These are phyloP conservation scores for Poronia punctata DNA, from an alignment of 495 filamentous ascomycete genomes.

Conservation along the genomic window DNA sequence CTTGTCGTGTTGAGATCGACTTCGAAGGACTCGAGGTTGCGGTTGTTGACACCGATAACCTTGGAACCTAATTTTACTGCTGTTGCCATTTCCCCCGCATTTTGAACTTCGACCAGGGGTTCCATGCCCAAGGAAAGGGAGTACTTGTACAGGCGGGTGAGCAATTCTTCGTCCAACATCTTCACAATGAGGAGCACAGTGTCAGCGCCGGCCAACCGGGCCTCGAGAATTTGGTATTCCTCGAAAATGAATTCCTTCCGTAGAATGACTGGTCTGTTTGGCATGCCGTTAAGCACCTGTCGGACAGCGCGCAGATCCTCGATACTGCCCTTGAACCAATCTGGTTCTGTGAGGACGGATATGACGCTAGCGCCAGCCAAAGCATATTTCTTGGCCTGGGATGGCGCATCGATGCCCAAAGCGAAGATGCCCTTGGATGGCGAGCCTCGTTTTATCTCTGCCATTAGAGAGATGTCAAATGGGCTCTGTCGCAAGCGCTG, in stretches of 20 bases:
- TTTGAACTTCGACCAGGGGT: constrained; percentile 95
- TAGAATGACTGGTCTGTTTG: constrained; percentile 83
- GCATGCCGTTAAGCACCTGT: constrained; percentile 79
- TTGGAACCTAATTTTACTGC: constrained; percentile 83
- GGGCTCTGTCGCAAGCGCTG: constrained; percentile 71
- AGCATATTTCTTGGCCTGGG: constrained; percentile 87
- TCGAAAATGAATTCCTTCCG: constrained; percentile 98
- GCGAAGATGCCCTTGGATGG: constrained; percentile 96
- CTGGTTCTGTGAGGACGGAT: constrained; percentile 92
- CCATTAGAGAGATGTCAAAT: constrained; percentile 80
- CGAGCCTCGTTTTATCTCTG: constrained; percentile 94
- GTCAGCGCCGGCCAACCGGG: constrained; percentile 86
- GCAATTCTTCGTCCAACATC: constrained; percentile 76
- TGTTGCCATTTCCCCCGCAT: constrained; percentile 80
- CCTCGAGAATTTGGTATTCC: constrained; percentile 96
- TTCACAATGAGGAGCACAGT: constrained; percentile 96
- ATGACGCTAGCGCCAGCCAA: constrained; percentile 92
- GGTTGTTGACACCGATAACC: constrained; percentile 96
- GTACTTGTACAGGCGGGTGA: constrained; percentile 77
- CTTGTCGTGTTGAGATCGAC: constrained; percentile 94
- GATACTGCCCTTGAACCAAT: constrained; percentile 98
- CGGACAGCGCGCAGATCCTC: constrained; percentile 88
- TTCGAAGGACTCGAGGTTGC: constrained; percentile 91
- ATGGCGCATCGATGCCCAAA: constrained; percentile 74
- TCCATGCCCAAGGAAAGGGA: constrained; percentile 92